Base-by-base conservation (phyloP, 495 filamentous ascomycete species). In the Aspergillus mulundensis region DNA sequence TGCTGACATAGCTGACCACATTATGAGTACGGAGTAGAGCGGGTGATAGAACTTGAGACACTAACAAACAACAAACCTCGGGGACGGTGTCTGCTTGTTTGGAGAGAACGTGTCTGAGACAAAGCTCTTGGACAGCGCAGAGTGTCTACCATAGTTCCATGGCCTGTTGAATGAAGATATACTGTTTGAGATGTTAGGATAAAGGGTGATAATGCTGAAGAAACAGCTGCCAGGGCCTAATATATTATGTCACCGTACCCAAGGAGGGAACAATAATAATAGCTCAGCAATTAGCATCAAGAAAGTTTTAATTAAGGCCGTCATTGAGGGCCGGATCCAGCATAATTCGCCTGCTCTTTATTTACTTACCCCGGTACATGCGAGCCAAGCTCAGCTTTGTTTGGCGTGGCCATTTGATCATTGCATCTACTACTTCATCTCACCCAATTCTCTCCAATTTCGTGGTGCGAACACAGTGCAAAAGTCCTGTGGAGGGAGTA, bases 311-410 rank as follows among this genome's bases (percentile, higher is more conserved):
- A 42, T 48, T 49, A 48, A 50, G 34, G 47, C 56, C 54, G 40
- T 23, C 43, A 40, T 59, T 49, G 48, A 50, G 25, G 40, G 48
- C 24, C 50, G 30, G 56, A 42, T 48, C 53, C 53, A 53, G 42
- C 48, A 48, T 48, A 25, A 47, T 18, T 30, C 11, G 25, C 20
- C 46, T 32, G 20, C 49, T 53, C 56, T 44, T 58, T 47, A 38
- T 46, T 40, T 39, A 41, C 25, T 28, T 28, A n/a, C n/a, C n/a
- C n/a, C n/a, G n/a, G n/a, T n/a, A 28, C 25, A 28, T 28, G 25
- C 25, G 3, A 28, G 25, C 25, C 25, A 8, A 28, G 25, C 25
- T 28, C 4, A 8, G 25, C 25, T 28, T 28, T 28, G 25, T 28
- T 28, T 3, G 25, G 3, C 25, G 4, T 28, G 25, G 25, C 25